These are phyloP conservation scores for Xerocomellus intermedius DNA, from an alignment of 768 basidiomycete genomes.

Conservation along the genomic window DNA sequence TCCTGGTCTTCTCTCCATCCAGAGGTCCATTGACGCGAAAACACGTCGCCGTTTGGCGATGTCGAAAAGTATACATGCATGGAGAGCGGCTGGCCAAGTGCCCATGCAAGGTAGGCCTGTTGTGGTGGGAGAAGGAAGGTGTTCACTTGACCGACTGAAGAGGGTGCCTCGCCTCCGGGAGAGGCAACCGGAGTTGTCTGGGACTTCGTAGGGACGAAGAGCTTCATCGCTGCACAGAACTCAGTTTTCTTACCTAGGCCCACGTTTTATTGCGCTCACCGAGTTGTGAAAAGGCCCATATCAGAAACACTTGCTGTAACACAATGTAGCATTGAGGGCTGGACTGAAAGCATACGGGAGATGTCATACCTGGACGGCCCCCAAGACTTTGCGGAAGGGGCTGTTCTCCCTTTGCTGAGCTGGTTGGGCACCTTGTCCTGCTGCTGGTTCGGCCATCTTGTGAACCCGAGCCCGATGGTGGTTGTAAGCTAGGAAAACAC, in stretches of 20 bases:
- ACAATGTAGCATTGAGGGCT: conserved; percentile 6
- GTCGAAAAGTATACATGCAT: conserved; percentile 78
- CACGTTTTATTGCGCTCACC: conserved; percentile 38
- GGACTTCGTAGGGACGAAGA: conserved; percentile 38
- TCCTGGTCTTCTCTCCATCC: conserved; percentile 48
- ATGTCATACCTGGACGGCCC: conserved; percentile 42
- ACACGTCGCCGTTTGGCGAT: conserved; percentile 58
- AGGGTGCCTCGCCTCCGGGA: conserved; percentile 19
- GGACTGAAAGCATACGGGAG: background rate
- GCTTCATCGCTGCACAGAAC: conserved; percentile 41
- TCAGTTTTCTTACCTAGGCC: background rate
- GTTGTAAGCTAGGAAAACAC: background rate
- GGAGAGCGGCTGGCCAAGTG: conserved; percentile 55
- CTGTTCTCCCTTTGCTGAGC: conserved; percentile 35
- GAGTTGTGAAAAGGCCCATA: conserved; percentile 66
- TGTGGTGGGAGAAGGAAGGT: conserved; percentile 54
- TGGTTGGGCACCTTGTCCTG: conserved; percentile 19
- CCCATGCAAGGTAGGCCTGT: conserved; percentile 58
- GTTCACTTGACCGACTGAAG: conserved; percentile 35
- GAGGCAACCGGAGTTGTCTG: conserved; percentile 29
- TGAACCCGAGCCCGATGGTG: conserved; percentile 6
- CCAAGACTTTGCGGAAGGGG: conserved; percentile 35
- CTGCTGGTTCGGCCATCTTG: conserved; percentile 25
- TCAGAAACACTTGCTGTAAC: conserved; percentile 62
- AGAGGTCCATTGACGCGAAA: conserved; percentile 52